Evolutionary conservation across 805 yeast species (phyloP), one percentile per base, ranked within the genome.

Genomic region (Candida nemodendra): DNA sequence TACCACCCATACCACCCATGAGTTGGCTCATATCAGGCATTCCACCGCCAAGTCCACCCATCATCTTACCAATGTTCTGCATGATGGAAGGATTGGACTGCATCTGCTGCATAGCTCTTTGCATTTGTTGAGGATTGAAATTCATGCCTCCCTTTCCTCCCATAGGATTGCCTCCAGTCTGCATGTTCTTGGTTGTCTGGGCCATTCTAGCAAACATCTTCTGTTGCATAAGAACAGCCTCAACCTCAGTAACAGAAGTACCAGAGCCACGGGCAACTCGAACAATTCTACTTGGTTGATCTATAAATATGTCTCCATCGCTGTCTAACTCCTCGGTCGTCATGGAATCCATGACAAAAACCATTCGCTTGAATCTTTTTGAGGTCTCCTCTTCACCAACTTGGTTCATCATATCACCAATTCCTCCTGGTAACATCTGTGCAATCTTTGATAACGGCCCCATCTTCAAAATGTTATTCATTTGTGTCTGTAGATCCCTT

Each of bases 191-290:
- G 70, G 82, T 78, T 31, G 72, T 73, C 59, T 82, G 83, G 2
- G 96, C 96, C 93, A 91, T 86, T 36, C 81, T 73, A 0, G 95
- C 88, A 95, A 93, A 89, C 83, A 88, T 84, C 61, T 84, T 78
- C 61, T 86, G 95, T 65, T 93, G 98, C 66, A 81, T 72, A 45
- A 91, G 69, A 22, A 91, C 86, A 76, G 89, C 87, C 61, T 91
- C 97, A 19, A 91, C 96, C 50, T 91, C 98, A 5, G 87, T 78
- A 0, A 84, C 95, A 2, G 93, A 69, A 17, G 96, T 87, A 16
- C 98, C 99, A 3, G 96, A 81, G 7, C 99, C 99, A 48, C 86
- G 74, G 0, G 98, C 98, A 4, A 91, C 91, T 53, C 99, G 74
- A 4, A 89, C 77, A 34, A 91, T 78, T 61, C 99, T 76, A 31